Base-by-base conservation (phyloP, 495 filamentous ascomycete species). In the Annulohypoxylon stygium region DNA sequence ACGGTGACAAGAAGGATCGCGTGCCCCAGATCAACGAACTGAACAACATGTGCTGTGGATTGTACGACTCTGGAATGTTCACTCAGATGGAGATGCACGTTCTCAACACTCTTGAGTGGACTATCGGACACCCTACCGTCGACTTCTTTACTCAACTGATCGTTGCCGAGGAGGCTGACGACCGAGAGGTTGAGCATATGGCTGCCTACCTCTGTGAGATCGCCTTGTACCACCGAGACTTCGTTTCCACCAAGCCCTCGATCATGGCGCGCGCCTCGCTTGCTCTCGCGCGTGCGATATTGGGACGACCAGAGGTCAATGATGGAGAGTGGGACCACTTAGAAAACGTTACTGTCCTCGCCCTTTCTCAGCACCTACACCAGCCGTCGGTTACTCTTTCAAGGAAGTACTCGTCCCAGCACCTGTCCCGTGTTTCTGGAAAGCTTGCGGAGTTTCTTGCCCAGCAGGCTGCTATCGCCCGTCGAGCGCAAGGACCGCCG, bases 21-120 rank as follows among this genome's bases (percentile, higher is more conserved):
- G 97, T 99, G 6, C 96, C 96, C 14, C 94, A 94, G 41, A 95
- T 99, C 80, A 90, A 92, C 77, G 96, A 99, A 75, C 85, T 99
- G 66, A 97, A 97, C 86, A 94, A 94, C 58, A 98, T 99, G 97
- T 99, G 96, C 85, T 98, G 97, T 85, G 93, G 91, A 16, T 88
- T 98, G 25, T 99, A 99, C 80, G 96, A 99, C 79, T 95, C 97
- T 12, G 96, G 97, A 78, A 98, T 99, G 96, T 99, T 99, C 83
- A 95, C 93, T 14, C 96, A 99, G 82, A 98, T 99, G 97, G 96
- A 99, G 81, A 98, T 97, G 95, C 96, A 99, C 81, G 96, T 99
- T 9, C 86, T 99, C 74, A 94, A 97, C 82, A 98, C 96, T n/a
- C 87, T 99, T 67, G 92, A 93, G 69, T 99, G 97, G 97, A 89